Base-by-base conservation (phyloP, 2,329 filamentous ascomycete genomes). In the Neonectria coccinea region DNA sequence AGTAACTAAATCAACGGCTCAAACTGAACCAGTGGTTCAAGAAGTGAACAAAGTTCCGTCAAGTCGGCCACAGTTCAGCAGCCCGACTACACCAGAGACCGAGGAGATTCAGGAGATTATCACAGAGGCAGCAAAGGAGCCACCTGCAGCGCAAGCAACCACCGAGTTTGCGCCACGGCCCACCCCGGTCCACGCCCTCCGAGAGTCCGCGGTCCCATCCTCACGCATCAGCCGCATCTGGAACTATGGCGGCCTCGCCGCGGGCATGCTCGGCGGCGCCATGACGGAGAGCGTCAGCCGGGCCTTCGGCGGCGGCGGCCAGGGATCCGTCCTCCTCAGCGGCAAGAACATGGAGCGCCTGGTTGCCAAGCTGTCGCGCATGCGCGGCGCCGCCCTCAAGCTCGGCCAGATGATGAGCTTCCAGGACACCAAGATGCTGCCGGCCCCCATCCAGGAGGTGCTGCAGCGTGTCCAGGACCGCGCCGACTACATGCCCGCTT, bases 371-470 rank as follows among this genome's bases (percentile, higher is more conserved):
- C 86, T 99, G 3, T 98, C 95, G 3, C 91, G 92, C 22, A 99
- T 99, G 96, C 89, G 96, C 74, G 96, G 96, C 41, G 97, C 96
- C 6, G 96, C 96, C n/a, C 84, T 99, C 45, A 99, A 99, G 81
- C 81, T 99, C 27, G 97, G 96, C 1, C 96, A 99, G 82, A 96
- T 98, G 92, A 91, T 99, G 85, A 97, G 94, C 78, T 96, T 99
- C 75, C 96, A 99, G 83, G 96, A 99, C 80, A 89, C 93, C 41
- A 98, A 97, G 79, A 94, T 97, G 89, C 87, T 99, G 10, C 96
- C 96, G 0, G 88, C 87, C 1, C 88, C 92, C 1, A 94, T 99
- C 54, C 93, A 97, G 70, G 88, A 95, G 74, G 93, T 99, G 2
- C 83, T 99, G 12, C 94, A 97, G 76, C 90, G 97, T 6, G 96